A percentile compares a stretch with the other conserved stretches of the same genome.
phyloP scores from a whole-genome alignment of 306 rosid species.

The Casuarina glauca region DNA sequence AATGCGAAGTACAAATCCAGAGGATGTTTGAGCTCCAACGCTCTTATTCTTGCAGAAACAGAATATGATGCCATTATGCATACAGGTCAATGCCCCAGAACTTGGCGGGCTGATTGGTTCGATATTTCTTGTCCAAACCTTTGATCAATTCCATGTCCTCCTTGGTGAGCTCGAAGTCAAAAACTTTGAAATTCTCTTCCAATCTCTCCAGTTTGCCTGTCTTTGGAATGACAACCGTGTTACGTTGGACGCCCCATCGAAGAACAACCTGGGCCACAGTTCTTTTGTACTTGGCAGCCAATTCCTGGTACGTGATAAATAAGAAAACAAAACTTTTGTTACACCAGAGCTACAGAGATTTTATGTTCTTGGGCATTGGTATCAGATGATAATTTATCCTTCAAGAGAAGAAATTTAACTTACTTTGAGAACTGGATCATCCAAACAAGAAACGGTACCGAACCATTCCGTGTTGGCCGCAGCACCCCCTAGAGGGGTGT shows the following conservation, averaged over 20 bases:
- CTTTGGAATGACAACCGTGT: constrained; percentile 78
- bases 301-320: constrained; percentile 43
- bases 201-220: constrained; percentile 73
- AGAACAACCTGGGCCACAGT: constrained; percentile 71
- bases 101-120: constrained; percentile 77
- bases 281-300: constrained; percentile 71
- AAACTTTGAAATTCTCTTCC: constrained; percentile 71
- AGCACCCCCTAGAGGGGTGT: constrained; percentile 94
- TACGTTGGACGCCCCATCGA: constrained; percentile 80
- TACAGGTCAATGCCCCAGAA: constrained; percentile 83
- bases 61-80: constrained; percentile 42
- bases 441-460: constrained; percentile 76
- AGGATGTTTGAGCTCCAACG: not conserved
- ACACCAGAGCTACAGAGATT: not conserved
- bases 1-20: not conserved
- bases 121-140: constrained; percentile 51
- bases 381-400: not conserved
- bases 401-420: constrained; percentile 17
- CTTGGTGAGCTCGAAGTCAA: constrained; percentile 63
- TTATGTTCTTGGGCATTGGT: not conserved
- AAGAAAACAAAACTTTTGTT: not conserved
- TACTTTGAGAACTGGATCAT: constrained; percentile 74
- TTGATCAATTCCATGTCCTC: constrained; percentile 69
- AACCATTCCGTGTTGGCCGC: constrained; percentile 77
- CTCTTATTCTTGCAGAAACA: not conserved